Conservation (phyloP, 768 basidiomycete species). For the Podaxis sp. region DNA sequence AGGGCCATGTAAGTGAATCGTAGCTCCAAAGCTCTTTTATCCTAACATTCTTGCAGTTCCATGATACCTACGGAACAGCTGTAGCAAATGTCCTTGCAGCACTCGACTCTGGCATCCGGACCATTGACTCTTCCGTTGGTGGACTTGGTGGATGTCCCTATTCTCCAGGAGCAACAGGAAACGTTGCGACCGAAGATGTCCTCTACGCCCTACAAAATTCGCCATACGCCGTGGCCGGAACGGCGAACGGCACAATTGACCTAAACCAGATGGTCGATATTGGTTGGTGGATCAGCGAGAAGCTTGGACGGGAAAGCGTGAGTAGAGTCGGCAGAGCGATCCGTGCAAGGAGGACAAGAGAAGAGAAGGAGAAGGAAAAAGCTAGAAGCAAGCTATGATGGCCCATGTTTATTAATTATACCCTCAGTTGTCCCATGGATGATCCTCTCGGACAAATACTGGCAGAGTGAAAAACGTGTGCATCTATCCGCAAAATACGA, state of each 20-base stretch:
- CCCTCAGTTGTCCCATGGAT: slow-evolving; percentile 2
- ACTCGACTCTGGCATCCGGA: slow-evolving; percentile 68
- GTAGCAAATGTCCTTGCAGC: slow-evolving; percentile 73
- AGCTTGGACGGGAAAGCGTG: slow-evolving; percentile 61
- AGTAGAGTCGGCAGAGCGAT: slow-evolving; percentile 78
- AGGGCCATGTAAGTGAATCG: slow-evolving; percentile 51
- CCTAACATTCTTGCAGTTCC: slow-evolving; percentile 49
- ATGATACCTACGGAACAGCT: slow-evolving; percentile 86
- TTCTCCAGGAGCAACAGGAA: slow-evolving; percentile 93
- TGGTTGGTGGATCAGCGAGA: slow-evolving; percentile 78
- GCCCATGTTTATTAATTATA: not conserved
- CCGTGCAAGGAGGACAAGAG: slow-evolving; percentile 43
- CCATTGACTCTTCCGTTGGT: slow-evolving; percentile 80
- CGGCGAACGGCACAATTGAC: slow-evolving; percentile 41
- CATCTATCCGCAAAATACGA: not conserved
- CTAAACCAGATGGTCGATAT: slow-evolving; percentile 67
- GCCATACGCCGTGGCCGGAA: slow-evolving; percentile 49
- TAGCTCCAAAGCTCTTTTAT: slow-evolving; percentile 5
- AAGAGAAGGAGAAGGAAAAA: slow-evolving; percentile 14
- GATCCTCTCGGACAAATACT: not conserved
- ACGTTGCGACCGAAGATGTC: slow-evolving; percentile 91
- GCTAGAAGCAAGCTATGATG: slow-evolving; percentile 11
- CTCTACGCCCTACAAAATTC: slow-evolving; percentile 76
- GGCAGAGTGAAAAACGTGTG: not conserved
- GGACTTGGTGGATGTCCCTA: slow-evolving; percentile 96